Evolutionary conservation across 1,139 yeast species (phyloP), one percentile per base, ranked within the genome.

Genomic region (Wickerhamomyces sp.): DNA sequence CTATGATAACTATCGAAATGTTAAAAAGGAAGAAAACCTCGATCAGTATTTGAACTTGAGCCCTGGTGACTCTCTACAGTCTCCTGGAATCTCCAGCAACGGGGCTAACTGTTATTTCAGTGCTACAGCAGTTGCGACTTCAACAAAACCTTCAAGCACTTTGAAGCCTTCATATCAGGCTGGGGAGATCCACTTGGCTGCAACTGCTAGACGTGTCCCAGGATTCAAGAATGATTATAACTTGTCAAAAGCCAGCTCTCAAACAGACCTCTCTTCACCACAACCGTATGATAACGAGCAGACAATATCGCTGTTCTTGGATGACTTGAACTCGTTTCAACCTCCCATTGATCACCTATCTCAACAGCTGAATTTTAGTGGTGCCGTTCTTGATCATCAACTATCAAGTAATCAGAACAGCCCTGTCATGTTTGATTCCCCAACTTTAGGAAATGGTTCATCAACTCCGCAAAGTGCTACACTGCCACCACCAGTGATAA

Each of bases 141-240:
- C 38, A 30, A 17, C 28, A 35, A 17, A 34, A 35, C 28, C 27
- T 15, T 33, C 27, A 24, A 25, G 9, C 12, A 31, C n/a, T 22
- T 31, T 8, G 24, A 20, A 31, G 25, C 21, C 31, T 16, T 10
- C 37, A 10, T 14, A 27, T 5, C 33, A 33, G 13, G 15, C 38
- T 4, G 31, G 14, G 22, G 30, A 31, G 7, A 27, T 27, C 7
- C 35, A 16, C 22, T 13, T 25, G 7, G 26, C 18, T 17, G 18
- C 19, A 13, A 32, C 13, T 24, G 10, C 41, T 14, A 42, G 48
- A 18, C 43, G 45, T 3, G 51, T 46, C 2, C 49, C 50, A 4
- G 50, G 49, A 0, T 33, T 46, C 28, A 48, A 48, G 27, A 20
- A 38, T 1, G 44, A 38, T 31, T 46, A 46, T 32, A 29, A 48